Base-by-base conservation (phyloP, 148 eudicot species). In the Suaeda aralocaspica region DNA sequence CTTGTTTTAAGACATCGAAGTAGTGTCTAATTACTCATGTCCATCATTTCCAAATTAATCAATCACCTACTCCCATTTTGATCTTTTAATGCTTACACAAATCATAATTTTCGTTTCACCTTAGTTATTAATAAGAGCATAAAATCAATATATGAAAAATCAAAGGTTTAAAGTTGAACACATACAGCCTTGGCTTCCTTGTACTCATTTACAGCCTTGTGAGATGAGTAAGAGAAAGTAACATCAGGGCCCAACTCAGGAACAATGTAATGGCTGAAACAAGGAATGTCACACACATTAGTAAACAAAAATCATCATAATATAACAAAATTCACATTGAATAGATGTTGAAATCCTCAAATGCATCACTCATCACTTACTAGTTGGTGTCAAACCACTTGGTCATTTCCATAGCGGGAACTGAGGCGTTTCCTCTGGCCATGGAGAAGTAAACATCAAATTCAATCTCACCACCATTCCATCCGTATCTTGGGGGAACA, bases 311-410 rank as follows among this genome's bases (percentile, higher is more conserved):
- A 46, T 30, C 59, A 48, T 53, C 30, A 63, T 1, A n/a, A 55
- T 15, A 33, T 29, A 49, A 51, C 44, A 14, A 33, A 45, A 21
- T 67, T 3, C 59, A 49, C 7, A 45, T 51, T 4, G 16, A 26
- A 59, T 33, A 19, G 22, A 14, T 28, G 33, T 30, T 42, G 9
- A n/a, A n/a, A 36, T 4, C 6, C 3, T 12, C n/a, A 29, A 62
- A 45, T 30, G 22, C 0, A 50, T 15, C 67, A 11, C 1, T 13
- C 59, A 73, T 50, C 69, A 88, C 96, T 88, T 82, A 90, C 96
- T 90, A 90, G 89, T 90, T 91, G 89, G 97, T 91, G 85, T 91
- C 93, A 42, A 91, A 91, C 97, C 97, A 91, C 88, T 91, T 91
- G 79, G 92, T 90, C 96, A 90, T 90, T 76, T 90, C 92, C 92